Evolutionary conservation across 176 grass and related monocot genomes (phyloP).

Genomic region (Carex parvula): DNA sequence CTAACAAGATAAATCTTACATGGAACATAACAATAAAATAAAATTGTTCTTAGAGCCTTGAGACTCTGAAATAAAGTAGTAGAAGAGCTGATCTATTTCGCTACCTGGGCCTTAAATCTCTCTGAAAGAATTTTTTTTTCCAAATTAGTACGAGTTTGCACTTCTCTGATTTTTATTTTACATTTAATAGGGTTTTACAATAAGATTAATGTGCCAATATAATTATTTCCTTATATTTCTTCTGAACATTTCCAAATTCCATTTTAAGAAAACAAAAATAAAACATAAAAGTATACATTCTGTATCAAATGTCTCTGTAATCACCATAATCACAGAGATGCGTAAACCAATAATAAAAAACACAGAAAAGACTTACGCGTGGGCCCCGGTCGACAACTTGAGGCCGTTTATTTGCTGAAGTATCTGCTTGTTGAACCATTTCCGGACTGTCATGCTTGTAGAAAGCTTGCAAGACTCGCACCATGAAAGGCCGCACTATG

Average conservation of each 20-base stretch:
- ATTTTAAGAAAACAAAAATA: not conserved
- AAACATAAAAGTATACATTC: not conserved
- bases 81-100: not conserved
- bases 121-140: constrained; percentile 32
- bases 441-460: constrained; percentile 91
- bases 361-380: constrained; percentile 48
- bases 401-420: constrained; percentile 31
- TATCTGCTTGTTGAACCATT: constrained; percentile 70
- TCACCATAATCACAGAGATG: not conserved
- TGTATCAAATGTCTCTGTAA: not conserved
- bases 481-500: constrained; percentile 90
- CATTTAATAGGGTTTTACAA: not conserved
- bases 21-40: not conserved
- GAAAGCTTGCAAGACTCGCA: constrained; percentile 85
- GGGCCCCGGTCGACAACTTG: constrained; percentile 51
- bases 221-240: not conserved
- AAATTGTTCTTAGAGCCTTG: not conserved
- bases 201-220: not conserved
- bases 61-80: not conserved
- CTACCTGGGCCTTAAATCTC: constrained; percentile 65
- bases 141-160: not conserved
- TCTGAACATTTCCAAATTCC: not conserved
- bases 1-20: not conserved
- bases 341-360: not conserved
- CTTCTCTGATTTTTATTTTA: not conserved